These are phyloP conservation scores for Rosa rugosa DNA, from an alignment of 306 rosid species.

Conservation along the genomic window DNA sequence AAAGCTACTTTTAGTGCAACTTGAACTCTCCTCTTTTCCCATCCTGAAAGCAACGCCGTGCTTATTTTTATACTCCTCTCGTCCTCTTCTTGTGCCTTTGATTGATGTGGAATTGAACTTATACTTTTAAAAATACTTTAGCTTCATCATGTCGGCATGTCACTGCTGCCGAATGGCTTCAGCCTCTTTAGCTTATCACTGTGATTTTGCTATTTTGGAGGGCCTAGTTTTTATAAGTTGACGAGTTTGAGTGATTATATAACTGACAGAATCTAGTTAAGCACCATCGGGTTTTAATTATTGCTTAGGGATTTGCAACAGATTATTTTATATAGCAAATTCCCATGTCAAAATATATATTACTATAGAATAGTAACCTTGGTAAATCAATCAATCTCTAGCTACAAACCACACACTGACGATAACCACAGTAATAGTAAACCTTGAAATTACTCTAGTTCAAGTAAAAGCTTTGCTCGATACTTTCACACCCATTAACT, in stretches of 20 bases:
- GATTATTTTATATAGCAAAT: not conserved
- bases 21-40: not conserved
- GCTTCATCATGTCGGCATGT: conserved; percentile 10
- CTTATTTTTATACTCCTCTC: not conserved
- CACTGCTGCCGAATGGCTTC: not conserved
- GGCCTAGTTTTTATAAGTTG: not conserved
- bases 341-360: conserved; percentile 3
- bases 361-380: conserved; percentile 10
- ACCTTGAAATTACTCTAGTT: not conserved
- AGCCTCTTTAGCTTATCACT: not conserved
- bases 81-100: not conserved
- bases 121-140: not conserved
- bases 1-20: not conserved
- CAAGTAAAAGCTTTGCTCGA: not conserved
- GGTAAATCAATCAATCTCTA: conserved; percentile 7
- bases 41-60: not conserved
- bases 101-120: not conserved
- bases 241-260: not conserved
- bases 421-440: not conserved
- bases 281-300: not conserved
- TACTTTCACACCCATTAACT: not conserved
- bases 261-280: not conserved
- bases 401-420: conserved; percentile 17
- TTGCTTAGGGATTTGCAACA: not conserved
- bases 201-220: not conserved